Base-by-base conservation (phyloP, 2,329 filamentous ascomycete species). In the Didymella pomorum region DNA sequence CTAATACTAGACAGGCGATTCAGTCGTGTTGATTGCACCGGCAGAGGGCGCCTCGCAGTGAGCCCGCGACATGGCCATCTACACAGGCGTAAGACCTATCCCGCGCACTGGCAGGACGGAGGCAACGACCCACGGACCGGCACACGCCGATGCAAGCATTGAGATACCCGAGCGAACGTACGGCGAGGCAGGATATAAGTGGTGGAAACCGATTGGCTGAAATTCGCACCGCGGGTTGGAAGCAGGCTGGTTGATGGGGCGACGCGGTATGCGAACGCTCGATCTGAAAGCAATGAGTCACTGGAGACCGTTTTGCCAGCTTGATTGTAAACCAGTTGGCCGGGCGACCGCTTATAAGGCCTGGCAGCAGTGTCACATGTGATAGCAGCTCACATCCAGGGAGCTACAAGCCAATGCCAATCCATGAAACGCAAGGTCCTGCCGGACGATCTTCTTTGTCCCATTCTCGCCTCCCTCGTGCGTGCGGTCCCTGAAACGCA, bases 21-120 rank as follows among this genome's bases (percentile, higher is more conserved):
- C 80, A 11, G 81, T 83, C 12, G 81, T 83, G 33, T 71, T 83
- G 52, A 82, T 83, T 31, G 81, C 81, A 28, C 77, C 77, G 39
- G 66, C 71, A 28, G 67, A 74, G 31, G 71, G 69, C 53, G 62
- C 66, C 42, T 63, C 70, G 51, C 64, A 71, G 60, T 72, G 68
- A 71, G 62, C 52, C 39, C 43, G 37, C 41, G 41, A 25, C 33
- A 20, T 52, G 41, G 44, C 51, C 52, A 43, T 58, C 41, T 33
- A 44, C 42, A 50, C 48, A 60, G 50, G 51, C 46, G 14, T 25
- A 62, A 39, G 46, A 63, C 43, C 50, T 28, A 50, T 35, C 41
- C 35, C 52, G 37, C 21, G 7, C 41, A 33, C 46, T 23, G 58
- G 45, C 33, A 26, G 28, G 31, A 58, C 45, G 28, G 45, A 37